Base-by-base conservation (phyloP, 345 rosid genomes). In the Cardamine resedifolia region DNA sequence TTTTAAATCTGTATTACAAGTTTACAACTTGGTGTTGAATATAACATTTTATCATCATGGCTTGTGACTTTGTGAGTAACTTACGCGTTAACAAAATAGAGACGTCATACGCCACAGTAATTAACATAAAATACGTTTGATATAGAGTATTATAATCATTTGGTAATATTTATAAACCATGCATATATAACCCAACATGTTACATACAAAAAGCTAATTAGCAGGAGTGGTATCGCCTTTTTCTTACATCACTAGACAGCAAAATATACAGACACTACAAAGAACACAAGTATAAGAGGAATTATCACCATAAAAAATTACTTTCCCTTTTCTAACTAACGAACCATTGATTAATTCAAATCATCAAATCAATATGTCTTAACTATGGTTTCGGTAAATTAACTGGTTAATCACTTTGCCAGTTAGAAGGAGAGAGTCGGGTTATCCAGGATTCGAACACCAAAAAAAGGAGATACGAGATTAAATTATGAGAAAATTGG, bases 81-180 rank as follows among this genome's bases (percentile, higher is more conserved):
- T 55, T 64, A 65, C 65, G 77, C 66, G 77, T 73, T 33, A 45
- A 64, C 50, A 56, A 56, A 3, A 64, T 14, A 45, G 64, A 63
- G 28, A 72, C 48, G 53, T 55, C 21, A 11, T 10, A 70, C 73
- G 65, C 58, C 34, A 69, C 26, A 31, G 57, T 69, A 58, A 44
- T 31, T 44, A 19, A 21, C 16, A 21, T 20, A 28, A 18, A 18
- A 21, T 39, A 71, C 24, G 62, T 50, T 38, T 27, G 50, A 24
- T 70, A 12, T 41, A 41, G 3, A 41, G 5, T 47, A 20, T 57
- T 58, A 58, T 33, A 58, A 34, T 39, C 49, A 48, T 34, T 47
- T n/a, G 20, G 45, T 58, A 4, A 26, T 33, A 59, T 24, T 36
- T 34, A 34, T 48, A 58, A 33, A 16, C 28, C 26, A 58, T n/a